Conservation (phyloP, 2,329 filamentous ascomycete genomes). For the Trichoderma sp. region DNA sequence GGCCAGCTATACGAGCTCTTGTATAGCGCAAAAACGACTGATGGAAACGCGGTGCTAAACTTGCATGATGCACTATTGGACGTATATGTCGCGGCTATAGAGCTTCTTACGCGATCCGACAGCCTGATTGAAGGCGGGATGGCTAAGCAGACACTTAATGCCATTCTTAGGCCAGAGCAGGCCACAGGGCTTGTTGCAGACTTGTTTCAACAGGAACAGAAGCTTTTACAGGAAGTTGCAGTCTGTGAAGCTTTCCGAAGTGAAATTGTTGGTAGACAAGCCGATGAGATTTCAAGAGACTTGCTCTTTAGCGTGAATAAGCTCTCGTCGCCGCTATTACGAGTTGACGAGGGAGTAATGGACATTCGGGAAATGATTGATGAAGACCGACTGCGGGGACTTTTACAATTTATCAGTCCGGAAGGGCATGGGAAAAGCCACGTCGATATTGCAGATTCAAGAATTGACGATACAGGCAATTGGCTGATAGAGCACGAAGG, state of each 20-base stretch:
- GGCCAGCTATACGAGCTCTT: constrained; percentile 13
- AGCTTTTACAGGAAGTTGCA: neutral
- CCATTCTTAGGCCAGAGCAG: neutral
- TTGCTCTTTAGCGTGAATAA: neutral
- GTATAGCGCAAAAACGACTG: neutral
- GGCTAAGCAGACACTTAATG: neutral
- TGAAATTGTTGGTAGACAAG: neutral
- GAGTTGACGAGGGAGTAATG: neutral
- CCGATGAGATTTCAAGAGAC: neutral
- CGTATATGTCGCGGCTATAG: constrained; percentile 18
- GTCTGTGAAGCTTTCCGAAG: neutral
- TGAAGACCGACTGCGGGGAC: neutral
- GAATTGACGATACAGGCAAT: neutral
- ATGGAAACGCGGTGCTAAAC: neutral
- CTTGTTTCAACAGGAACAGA: constrained; percentile 4
- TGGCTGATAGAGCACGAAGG: constrained; percentile 9
- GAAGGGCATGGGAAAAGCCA: constrained; percentile 10
- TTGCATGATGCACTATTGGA: constrained; percentile 1
- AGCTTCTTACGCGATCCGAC: constrained; percentile 15
- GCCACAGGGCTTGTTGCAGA: neutral
- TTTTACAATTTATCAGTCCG: constrained; percentile 12
- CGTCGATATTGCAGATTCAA: neutral
- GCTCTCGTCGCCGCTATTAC: neutral
- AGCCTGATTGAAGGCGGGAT: neutral
- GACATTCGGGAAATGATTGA: neutral